Conservation (phyloP, 2,329 filamentous ascomycete genomes). For the Fusarium xylarioides region DNA sequence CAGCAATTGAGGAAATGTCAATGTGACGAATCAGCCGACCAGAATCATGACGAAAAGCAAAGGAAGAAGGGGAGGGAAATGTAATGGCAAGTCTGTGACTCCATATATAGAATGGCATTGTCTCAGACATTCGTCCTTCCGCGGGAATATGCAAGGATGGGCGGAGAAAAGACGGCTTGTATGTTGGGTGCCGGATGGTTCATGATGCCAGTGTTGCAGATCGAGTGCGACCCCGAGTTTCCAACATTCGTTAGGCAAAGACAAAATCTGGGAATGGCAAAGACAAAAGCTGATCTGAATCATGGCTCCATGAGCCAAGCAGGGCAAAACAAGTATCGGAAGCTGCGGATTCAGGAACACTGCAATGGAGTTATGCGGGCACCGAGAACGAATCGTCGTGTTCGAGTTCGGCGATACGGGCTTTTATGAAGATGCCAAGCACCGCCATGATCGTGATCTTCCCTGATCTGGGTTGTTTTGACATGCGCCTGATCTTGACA, state of each 20-base stretch:
- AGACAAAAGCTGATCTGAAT: background rate
- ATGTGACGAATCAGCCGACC: background rate
- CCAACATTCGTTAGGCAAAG: background rate
- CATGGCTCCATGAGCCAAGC: background rate
- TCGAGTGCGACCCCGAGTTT: background rate
- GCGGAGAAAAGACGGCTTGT: background rate
- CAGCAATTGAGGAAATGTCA: background rate
- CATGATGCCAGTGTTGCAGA: background rate
- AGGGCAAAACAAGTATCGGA: slow-evolving; percentile 16
- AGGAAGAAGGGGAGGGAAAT: background rate
- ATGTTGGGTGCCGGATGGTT: background rate
- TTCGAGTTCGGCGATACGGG: slow-evolving; percentile 23
- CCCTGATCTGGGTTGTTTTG: background rate
- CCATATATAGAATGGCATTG: slow-evolving; percentile 9
- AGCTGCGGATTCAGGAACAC: slow-evolving; percentile 24
- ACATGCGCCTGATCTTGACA: slow-evolving; percentile 8
- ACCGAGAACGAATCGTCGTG: slow-evolving; percentile 21
- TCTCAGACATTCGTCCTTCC: slow-evolving; percentile 6
- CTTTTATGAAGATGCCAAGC: slow-evolving; percentile 23
- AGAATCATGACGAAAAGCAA: background rate
- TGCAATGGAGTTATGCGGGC: slow-evolving; percentile 3
- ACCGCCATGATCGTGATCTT: background rate
- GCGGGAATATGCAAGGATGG: slow-evolving; percentile 3
- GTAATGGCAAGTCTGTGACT: slow-evolving; percentile 23
- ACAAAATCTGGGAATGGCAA: background rate